Percentiles rank a stretch among this genome's conserved stretches.
phyloP scores from a whole-genome alignment of 352 stramenopile species.

The Pythium phragmiticola region DNA sequence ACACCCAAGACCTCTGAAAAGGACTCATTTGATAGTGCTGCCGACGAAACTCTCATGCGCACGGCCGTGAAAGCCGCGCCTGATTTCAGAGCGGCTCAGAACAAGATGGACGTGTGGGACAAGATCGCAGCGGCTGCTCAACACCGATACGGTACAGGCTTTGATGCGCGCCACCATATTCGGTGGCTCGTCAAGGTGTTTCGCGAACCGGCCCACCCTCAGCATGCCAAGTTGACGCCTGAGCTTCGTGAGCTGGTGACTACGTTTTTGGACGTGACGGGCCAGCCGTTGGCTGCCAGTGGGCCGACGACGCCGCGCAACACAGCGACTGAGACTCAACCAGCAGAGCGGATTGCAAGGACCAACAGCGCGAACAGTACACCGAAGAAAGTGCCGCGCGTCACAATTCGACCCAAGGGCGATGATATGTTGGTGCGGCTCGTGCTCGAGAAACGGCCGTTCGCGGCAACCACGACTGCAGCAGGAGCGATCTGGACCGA shows the following conservation, averaged over 20 bases:
- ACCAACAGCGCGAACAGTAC: neutral
- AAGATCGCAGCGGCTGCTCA: neutral
- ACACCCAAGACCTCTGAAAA: neutral
- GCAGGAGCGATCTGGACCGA: neutral
- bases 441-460: slow-evolving; percentile 14
- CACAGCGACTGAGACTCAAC: neutral
- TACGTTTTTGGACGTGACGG: neutral
- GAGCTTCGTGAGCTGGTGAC: neutral
- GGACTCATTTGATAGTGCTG: neutral
- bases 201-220: neutral
- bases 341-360: no score
- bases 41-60: slow-evolving; percentile 1
- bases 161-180: neutral
- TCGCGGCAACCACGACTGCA: neutral
- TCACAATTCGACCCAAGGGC: neutral
- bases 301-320: slow-evolving; percentile 8
- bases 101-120: slow-evolving; percentile 7
- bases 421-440: slow-evolving; percentile 6
- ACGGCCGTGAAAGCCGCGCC: neutral
- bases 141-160: neutral
- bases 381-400: neutral
- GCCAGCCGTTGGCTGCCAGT: neutral
- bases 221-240: slow-evolving; percentile 5
- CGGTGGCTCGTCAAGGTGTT: slow-evolving; percentile 9
- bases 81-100: neutral